Percentiles rank a stretch among this genome's conserved stretches.
Evolutionary conservation across 768 basidiomycete genomes (phyloP).

Genomic region (Pluteus cervinus): DNA sequence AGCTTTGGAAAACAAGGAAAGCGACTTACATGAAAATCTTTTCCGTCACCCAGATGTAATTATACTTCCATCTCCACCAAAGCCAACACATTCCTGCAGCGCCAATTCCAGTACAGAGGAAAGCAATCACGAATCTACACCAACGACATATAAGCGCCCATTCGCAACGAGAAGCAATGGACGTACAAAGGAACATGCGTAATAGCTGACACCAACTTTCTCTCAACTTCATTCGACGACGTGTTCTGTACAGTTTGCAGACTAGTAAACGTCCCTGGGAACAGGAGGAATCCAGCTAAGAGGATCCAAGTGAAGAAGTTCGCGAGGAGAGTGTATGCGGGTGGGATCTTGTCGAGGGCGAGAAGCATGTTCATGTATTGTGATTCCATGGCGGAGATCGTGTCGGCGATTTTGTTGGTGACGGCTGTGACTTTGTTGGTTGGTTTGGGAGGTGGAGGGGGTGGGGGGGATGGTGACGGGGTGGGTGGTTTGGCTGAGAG

Average conservation of each 20-base stretch:
- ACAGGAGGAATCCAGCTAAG: conserved; percentile 55
- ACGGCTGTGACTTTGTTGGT: too few relatives aligned
- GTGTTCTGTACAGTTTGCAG: conserved; percentile 29
- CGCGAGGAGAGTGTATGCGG: conserved; percentile 41
- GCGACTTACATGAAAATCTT: conserved; percentile 47
- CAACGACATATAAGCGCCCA: conserved; percentile 2
- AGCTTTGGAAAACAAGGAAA: background rate
- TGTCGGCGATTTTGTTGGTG: too few relatives aligned
- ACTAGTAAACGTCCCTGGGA: conserved; percentile 56
- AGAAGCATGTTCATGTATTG: conserved; percentile 62
- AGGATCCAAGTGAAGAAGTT: conserved; percentile 60
- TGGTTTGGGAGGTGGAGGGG: too few relatives aligned
- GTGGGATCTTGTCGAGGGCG: conserved; percentile 50
- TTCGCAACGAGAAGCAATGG: background rate
- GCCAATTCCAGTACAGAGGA: conserved; percentile 49
- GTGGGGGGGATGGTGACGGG: too few relatives aligned
- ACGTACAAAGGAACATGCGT: conserved; percentile 42
- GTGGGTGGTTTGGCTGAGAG: too few relatives aligned
- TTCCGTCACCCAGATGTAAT: conserved; percentile 54
- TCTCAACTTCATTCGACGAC: conserved; percentile 21
- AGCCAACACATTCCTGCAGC: conserved; percentile 48
- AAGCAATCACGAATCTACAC: conserved; percentile 49
- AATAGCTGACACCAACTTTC: conserved; percentile 28
- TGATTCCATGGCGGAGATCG: too few relatives aligned
- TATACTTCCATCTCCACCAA: conserved; percentile 54